Percentiles rank a stretch among this genome's conserved stretches.
Conservation (phyloP, 139 green algal species). For the Pycnococcus provasolii region DNA sequence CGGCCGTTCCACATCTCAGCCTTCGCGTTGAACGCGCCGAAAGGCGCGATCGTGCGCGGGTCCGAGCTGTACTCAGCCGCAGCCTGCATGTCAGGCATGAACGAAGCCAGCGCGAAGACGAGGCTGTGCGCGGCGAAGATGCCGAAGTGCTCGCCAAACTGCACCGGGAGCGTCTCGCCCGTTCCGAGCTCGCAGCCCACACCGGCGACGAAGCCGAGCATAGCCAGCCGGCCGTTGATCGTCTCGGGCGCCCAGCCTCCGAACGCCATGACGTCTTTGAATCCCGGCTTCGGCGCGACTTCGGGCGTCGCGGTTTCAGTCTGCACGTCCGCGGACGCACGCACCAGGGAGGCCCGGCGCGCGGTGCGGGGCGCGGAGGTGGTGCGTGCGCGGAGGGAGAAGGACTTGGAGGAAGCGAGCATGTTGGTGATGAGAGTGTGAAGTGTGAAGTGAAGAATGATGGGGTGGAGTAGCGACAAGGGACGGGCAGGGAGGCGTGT, state of each 20-base stretch:
- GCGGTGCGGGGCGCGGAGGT: too few relatives aligned
- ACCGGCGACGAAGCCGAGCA: conserved; percentile 23
- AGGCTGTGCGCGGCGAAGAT: not conserved
- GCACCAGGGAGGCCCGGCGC: too few relatives aligned
- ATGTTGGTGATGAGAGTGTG: too few relatives aligned
- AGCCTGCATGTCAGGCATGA: conserved; percentile 16
- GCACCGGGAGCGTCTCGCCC: conserved; percentile 2
- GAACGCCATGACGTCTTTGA: conserved; percentile 10
- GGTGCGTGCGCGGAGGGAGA: too few relatives aligned
- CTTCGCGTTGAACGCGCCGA: conserved; percentile 36
- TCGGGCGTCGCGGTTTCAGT: too few relatives aligned
- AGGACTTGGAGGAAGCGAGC: too few relatives aligned
- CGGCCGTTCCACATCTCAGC: conserved; percentile 64
- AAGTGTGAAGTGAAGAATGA: too few relatives aligned
- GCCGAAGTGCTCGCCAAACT: conserved; percentile 6
- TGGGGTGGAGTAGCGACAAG: too few relatives aligned
- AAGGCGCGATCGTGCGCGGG: not conserved
- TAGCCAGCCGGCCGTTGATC: conserved; percentile 24
- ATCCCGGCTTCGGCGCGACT: too few relatives aligned
- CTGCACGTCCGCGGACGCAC: too few relatives aligned
- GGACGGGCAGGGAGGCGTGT: too few relatives aligned
- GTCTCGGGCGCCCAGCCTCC: conserved; percentile 12
- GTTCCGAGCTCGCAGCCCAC: conserved; percentile 11
- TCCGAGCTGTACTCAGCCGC: not conserved
- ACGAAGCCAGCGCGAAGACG: conserved; percentile 15